These are phyloP conservation scores for Trametes cubensis DNA, from an alignment of 768 basidiomycete species.

Conservation along the genomic window DNA sequence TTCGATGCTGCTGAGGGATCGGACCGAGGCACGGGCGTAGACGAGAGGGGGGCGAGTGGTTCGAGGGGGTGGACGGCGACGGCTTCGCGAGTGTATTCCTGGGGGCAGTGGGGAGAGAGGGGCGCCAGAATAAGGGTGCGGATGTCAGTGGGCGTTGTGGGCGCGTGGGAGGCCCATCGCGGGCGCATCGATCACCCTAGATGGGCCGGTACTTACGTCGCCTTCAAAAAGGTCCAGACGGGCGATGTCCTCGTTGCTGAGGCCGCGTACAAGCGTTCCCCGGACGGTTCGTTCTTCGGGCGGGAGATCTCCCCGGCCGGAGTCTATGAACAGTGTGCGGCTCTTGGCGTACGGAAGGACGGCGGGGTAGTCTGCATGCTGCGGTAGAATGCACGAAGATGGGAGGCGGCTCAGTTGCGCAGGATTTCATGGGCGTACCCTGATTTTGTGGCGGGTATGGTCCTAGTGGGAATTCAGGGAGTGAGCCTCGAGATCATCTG, in stretches of 20 bases:
- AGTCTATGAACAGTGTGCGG: slow-evolving; percentile 43
- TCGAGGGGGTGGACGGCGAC: slow-evolving; percentile 62
- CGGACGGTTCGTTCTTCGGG: slow-evolving; percentile 70
- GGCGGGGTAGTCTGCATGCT: slow-evolving; percentile 83
- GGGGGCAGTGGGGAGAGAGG: neutral
- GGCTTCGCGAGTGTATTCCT: slow-evolving; percentile 73
- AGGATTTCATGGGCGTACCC: slow-evolving; percentile 42
- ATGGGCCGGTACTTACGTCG: slow-evolving; percentile 46
- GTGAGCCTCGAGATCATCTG: neutral
- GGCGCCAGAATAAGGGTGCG: neutral
- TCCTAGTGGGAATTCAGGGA: slow-evolving; percentile 45
- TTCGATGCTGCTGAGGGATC: slow-evolving; percentile 30
- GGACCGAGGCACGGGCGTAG: slow-evolving; percentile 34
- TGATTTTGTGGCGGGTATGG: slow-evolving; percentile 80
- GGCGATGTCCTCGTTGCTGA: slow-evolving; percentile 64
- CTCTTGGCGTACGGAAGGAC: slow-evolving; percentile 64
- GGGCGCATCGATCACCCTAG: slow-evolving; percentile 3
- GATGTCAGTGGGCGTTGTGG: slow-evolving; percentile 1
- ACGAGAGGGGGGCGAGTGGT: slow-evolving; percentile 37
- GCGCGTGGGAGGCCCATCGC: neutral
- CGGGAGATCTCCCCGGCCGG: slow-evolving; percentile 44
- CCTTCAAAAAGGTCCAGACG: slow-evolving; percentile 85
- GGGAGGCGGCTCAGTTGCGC: neutral
- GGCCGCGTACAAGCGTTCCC: slow-evolving; percentile 77
- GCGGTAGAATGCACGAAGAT: neutral